Evolutionary conservation across 2,329 filamentous ascomycete species (phyloP).

Genomic region (Triangularia setosa): DNA sequence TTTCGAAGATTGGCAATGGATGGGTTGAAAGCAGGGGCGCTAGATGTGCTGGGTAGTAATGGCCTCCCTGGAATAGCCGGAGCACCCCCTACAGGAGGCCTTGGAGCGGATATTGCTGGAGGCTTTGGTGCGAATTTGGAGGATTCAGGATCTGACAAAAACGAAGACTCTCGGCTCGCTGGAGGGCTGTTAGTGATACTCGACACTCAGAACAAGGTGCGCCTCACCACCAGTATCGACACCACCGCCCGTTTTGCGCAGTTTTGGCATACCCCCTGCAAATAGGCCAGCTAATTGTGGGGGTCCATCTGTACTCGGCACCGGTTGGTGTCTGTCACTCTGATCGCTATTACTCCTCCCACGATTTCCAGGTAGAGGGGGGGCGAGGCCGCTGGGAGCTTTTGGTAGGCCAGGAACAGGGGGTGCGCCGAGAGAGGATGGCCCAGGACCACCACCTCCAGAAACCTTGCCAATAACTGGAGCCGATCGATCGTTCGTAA

Average conservation of each 20-base stretch:
- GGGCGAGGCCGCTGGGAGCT: constrained; percentile 63
- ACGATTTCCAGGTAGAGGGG: constrained; percentile 66
- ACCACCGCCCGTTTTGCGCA: constrained; percentile 81
- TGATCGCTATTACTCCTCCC: constrained; percentile 82
- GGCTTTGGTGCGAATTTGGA: constrained; percentile 49
- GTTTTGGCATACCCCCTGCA: constrained; percentile 89
- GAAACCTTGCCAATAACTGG: constrained; percentile 59
- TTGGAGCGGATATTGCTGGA: constrained; percentile 52
- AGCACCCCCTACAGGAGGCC: constrained; percentile 54
- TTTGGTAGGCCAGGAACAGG: constrained; percentile 65
- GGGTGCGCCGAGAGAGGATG: constrained; percentile 67
- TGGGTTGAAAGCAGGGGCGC: constrained; percentile 46
- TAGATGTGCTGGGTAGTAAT: constrained; percentile 45
- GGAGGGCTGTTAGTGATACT: constrained; percentile 21
- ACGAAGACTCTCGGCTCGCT: constrained; percentile 67
- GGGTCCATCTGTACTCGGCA: constrained; percentile 51
- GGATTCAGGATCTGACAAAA: constrained; percentile 75
- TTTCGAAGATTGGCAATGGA: constrained; percentile 60
- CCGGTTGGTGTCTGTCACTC: constrained; percentile 45
- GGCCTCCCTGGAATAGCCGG: constrained; percentile 57
- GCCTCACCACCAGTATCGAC: constrained; percentile 65
- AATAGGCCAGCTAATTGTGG: constrained; percentile 87
- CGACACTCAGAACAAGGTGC: not conserved
- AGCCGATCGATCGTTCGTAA: constrained; percentile 89
- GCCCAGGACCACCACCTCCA: constrained; percentile 49